Evolutionary conservation across 1,139 yeast species (phyloP), one percentile per base, ranked within the genome.

Genomic region (Hemisphaericaspora lyxosophila): DNA sequence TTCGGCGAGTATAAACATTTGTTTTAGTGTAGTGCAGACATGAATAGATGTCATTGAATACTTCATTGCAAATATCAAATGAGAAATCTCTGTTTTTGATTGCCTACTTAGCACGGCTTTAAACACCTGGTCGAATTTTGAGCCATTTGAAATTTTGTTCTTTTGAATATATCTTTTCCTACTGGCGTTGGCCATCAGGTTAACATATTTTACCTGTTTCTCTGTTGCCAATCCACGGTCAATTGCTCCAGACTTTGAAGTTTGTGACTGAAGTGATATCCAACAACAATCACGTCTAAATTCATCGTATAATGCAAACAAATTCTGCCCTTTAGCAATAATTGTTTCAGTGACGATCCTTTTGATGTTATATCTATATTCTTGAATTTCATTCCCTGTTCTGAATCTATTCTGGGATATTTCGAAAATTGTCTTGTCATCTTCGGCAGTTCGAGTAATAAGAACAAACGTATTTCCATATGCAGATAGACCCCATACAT

Each of bases 401-500:
- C 58, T 43, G 35, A 57, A 55, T 9, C 41, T 28, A 25, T 49
- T 44, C 0, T 51, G 33, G 0, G 48, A 43, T 23, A 62, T 48
- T 4, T 41, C 41, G 43, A 60, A 61, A 0, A 26, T 20, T 9
- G 26, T 27, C 5, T 24, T 15, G 3, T 48, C 49, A 0, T 42
- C 39, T 1, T 31, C 37, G 2, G 24, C 33, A 3, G 33, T 33
- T 31, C 52, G 36, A 18, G 47, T 46, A 4, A 64, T 35, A 12
- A 57, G 42, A 26, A 51, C 51, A 33, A 57, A 55, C 6, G 44
- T 36, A 3, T 45, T 42, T 4, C 42, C 17, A 6, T 33, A 44
- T 2, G 51, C 35, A 12, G 42, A 59, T 23, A 41, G 29, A 0
- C 70, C 74, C 76, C 75, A 70, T 1, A 51, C 32, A 38, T 59